Percentiles rank a stretch among this genome's conserved stretches.
Evolutionary conservation across 495 filamentous ascomycete genomes (phyloP).

Genomic region (Viridothelium virens): DNA sequence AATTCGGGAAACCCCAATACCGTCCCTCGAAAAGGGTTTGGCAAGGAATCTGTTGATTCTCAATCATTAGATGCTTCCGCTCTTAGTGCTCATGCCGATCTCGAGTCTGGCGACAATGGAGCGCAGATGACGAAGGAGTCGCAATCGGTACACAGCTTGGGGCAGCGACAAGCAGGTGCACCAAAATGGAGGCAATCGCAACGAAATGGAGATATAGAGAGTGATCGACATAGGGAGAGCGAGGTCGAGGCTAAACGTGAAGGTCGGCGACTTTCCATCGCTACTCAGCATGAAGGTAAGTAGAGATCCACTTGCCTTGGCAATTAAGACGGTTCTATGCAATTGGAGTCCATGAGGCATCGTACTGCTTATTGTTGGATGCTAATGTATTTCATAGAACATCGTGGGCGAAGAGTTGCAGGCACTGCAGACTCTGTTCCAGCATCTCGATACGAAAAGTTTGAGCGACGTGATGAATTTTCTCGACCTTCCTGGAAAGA

Average conservation of each 20-base stretch:
- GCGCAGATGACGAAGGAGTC: conserved; percentile 17
- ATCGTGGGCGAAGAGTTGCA: neutral
- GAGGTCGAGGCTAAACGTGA: neutral
- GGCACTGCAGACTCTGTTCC: neutral
- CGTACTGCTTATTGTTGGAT: neutral
- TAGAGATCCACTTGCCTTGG: neutral
- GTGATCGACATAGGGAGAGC: neutral
- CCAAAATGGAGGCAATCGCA: conserved; percentile 3
- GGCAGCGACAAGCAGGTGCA: neutral
- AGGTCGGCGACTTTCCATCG: neutral
- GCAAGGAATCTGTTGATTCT: neutral
- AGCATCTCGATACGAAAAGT: neutral
- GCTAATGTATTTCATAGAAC: neutral
- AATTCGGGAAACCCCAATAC: too few relatives aligned
- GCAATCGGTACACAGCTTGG: conserved; percentile 16
- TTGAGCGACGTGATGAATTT: conserved; percentile 10
- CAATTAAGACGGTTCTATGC: too few relatives aligned
- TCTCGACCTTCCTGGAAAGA: neutral
- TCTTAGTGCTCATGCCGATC: neutral
- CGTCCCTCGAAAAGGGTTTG: too few relatives aligned
- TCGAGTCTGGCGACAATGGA: conserved; percentile 23
- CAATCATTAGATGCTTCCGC: neutral
- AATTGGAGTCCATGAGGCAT: neutral
- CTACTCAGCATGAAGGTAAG: neutral
- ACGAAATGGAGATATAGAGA: neutral